A percentile compares a stretch with the other conserved stretches of the same genome.
Evolutionary conservation across 2,329 filamentous ascomycete genomes (phyloP).

Genomic region (Microdochium paspali): DNA sequence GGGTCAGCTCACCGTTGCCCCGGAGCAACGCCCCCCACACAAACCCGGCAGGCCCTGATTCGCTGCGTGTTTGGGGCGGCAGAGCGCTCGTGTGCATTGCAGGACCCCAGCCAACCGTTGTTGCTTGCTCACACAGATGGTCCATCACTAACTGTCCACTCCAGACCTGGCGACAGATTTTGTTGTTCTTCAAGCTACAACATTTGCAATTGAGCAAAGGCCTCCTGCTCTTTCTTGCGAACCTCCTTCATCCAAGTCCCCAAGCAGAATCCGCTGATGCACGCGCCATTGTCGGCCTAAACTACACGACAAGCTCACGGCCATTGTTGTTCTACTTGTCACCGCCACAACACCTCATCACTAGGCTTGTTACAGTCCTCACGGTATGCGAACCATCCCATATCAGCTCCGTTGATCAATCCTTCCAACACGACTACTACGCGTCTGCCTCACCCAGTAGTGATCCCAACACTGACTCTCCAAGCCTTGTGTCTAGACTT

Average conservation of each 20-base stretch:
- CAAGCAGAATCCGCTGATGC: not conserved
- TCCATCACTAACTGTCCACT: too few species aligned
- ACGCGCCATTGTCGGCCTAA: too few species aligned
- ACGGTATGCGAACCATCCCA: too few species aligned
- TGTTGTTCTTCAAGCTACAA: not conserved
- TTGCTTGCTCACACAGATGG: too few species aligned
- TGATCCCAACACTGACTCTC: not conserved
- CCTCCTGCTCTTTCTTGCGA: not conserved
- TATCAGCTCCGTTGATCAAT: too few species aligned
- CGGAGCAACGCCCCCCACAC: not conserved
- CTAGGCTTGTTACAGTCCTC: too few species aligned
- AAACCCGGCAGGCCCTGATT: not conserved
- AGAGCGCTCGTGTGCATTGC: not conserved
- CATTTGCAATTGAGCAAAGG: not conserved
- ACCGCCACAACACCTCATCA: too few species aligned
- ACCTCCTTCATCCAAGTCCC: not conserved
- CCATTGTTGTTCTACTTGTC: too few species aligned
- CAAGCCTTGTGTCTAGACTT: not conserved
- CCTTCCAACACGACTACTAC: too few species aligned
- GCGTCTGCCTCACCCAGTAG: not conserved
- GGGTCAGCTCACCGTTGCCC: not conserved
- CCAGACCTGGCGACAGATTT: not conserved
- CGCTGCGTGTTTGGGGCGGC: not conserved
- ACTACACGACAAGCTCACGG: too few species aligned
- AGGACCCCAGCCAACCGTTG: too few species aligned